Conservation (phyloP, 2,329 filamentous ascomycete species). For the Fusarium heterosporum region DNA sequence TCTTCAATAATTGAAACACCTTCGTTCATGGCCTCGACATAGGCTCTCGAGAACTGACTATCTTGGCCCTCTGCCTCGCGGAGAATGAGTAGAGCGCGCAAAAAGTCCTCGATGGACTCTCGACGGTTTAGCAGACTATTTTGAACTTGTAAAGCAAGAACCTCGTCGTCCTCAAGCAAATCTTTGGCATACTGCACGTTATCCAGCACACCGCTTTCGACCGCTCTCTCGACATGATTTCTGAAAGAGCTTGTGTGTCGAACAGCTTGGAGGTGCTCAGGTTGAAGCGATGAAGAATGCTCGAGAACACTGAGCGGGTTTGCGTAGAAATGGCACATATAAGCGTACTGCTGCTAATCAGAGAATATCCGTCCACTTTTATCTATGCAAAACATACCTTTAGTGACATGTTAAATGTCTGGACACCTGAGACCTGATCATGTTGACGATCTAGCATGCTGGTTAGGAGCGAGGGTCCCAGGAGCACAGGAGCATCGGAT, state of each 20-base stretch:
- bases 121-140: conserved; percentile 48
- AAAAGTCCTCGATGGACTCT: conserved; percentile 57
- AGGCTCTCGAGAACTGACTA: conserved; percentile 65
- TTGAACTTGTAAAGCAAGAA: conserved; percentile 61
- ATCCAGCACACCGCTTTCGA: conserved; percentile 57
- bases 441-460: conserved; percentile 77
- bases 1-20: conserved; percentile 65
- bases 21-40: conserved; percentile 69
- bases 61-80: conserved; percentile 53
- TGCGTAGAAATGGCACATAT: conserved; percentile 88
- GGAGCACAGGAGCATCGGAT: conserved; percentile 65
- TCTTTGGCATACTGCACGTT: conserved; percentile 58
- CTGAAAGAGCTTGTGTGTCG: conserved; percentile 78
- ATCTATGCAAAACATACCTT: conserved; percentile 61
- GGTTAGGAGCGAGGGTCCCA: conserved; percentile 73
- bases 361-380: neutral
- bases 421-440: conserved; percentile 81
- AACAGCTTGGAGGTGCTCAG: conserved; percentile 74
- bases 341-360: conserved; percentile 71
- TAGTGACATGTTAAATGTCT: conserved; percentile 76
- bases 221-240: conserved; percentile 60
- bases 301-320: conserved; percentile 78
- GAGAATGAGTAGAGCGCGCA: conserved; percentile 63
- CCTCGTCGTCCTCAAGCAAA: conserved; percentile 70
- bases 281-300: conserved; percentile 57